These are phyloP conservation scores for Maudiozyma turicensis DNA, from an alignment of 805 yeast species.

Conservation along the genomic window DNA sequence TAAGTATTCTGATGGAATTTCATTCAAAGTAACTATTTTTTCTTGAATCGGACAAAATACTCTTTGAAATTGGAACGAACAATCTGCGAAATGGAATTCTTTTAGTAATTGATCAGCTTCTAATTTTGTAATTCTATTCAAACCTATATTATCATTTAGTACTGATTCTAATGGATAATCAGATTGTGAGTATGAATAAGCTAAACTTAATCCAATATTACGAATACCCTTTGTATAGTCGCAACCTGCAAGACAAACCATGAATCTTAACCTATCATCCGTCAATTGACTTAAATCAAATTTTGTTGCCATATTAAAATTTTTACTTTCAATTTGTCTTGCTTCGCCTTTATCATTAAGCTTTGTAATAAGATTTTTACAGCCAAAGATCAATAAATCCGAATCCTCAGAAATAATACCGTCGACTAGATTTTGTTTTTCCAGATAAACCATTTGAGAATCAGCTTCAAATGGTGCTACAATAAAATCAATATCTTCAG, in stretches of 20 bases:
- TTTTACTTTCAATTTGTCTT: conserved; percentile 49
- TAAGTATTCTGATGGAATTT: conserved; percentile 31
- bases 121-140: conserved; percentile 37
- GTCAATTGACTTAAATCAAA: conserved; percentile 41
- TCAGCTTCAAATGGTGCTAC: conserved; percentile 99
- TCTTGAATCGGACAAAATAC: conserved; percentile 59
- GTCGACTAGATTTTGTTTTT: conserved; percentile 59
- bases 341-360: conserved; percentile 59
- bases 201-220: conserved; percentile 69
- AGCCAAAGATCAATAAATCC: conserved; percentile 82
- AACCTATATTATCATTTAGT: conserved; percentile 27
- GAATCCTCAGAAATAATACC: conserved; percentile 91
- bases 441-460: conserved; percentile 87
- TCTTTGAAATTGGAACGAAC: conserved; percentile 74
- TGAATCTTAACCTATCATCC: conserved; percentile 44
- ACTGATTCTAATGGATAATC: conserved; percentile 12
- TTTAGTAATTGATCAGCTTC: conserved; percentile 12
- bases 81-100: conserved; percentile 54
- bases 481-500: conserved; percentile 50
- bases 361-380: conserved; percentile 63
- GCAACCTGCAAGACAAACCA: conserved; percentile 86
- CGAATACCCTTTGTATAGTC: conserved; percentile 83
- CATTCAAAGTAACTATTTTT: conserved; percentile 45
- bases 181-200: conserved; percentile 42
- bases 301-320: conserved; percentile 37